Evolutionary conservation across 306 rosid species (phyloP).

Genomic region (Sicyos baderoa): DNA sequence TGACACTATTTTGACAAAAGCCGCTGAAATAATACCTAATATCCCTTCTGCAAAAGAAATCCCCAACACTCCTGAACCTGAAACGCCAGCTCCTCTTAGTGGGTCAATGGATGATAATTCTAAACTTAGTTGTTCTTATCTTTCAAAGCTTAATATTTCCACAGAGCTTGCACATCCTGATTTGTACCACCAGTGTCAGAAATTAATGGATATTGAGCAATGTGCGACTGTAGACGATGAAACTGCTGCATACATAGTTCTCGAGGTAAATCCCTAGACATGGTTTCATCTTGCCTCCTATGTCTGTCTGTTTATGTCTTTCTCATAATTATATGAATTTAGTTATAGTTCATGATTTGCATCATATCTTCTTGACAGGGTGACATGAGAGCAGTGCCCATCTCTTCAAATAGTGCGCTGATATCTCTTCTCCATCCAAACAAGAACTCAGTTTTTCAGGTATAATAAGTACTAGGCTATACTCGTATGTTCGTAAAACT

Average conservation of each 20-base stretch:
- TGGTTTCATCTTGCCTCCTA: neutral
- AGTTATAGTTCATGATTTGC: neutral
- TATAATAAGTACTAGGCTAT: conserved; percentile 24
- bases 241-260: conserved; percentile 29
- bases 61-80: conserved; percentile 35
- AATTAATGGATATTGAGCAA: conserved; percentile 40
- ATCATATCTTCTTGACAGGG: conserved; percentile 41
- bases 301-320: neutral
- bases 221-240: conserved; percentile 35
- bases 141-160: conserved; percentile 85
- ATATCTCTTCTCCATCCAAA: conserved; percentile 50
- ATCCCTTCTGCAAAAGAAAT: conserved; percentile 42
- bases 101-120: conserved; percentile 36
- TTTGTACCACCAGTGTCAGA: conserved; percentile 59
- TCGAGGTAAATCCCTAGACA: conserved; percentile 45
- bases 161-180: conserved; percentile 51
- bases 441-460: conserved; percentile 65
- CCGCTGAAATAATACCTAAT: conserved; percentile 46
- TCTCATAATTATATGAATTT: conserved; percentile 11
- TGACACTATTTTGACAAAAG: conserved; percentile 34
- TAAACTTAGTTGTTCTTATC: conserved; percentile 57
- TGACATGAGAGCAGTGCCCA: conserved; percentile 38
- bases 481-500: neutral
- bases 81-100: conserved; percentile 35
- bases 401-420: conserved; percentile 31